phyloP scores from a whole-genome alignment of 352 stramenopile genomes.

The Pythium aristosporum region DNA sequence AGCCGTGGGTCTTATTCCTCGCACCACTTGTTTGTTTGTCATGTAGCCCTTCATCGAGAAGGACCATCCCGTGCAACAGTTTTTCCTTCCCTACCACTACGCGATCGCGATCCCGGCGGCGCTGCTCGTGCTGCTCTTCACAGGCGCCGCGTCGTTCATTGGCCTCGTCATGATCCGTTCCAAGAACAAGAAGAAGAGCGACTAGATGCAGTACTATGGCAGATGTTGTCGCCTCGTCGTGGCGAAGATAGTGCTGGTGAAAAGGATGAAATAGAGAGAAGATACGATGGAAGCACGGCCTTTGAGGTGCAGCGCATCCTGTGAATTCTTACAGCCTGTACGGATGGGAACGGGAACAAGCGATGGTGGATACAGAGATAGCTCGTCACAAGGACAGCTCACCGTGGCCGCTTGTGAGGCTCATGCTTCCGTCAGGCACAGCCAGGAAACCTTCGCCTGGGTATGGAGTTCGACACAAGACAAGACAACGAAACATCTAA shows the following conservation, averaged over 20 bases:
- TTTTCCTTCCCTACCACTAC: constrained; percentile 89
- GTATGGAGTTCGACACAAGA: not conserved
- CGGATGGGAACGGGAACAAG: too few species aligned
- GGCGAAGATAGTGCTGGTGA: not conserved
- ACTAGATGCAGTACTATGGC: constrained; percentile 2
- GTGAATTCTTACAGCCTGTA: too few species aligned
- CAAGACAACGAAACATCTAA: not conserved
- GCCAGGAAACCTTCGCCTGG: too few species aligned
- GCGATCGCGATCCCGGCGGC: constrained; percentile 86
- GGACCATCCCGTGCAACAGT: constrained; percentile 71
- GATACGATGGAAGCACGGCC: not conserved
- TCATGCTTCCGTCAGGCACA: too few species aligned
- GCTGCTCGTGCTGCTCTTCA: constrained; percentile 86
- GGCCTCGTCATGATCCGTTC: constrained; percentile 89
- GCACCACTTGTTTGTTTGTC: not conserved
- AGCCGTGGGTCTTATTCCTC: not conserved
- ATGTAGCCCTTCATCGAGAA: constrained; percentile 86
- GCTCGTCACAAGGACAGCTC: too few species aligned
- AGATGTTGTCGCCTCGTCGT: not conserved
- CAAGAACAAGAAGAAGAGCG: constrained; percentile 73
- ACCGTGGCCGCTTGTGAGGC: too few species aligned
- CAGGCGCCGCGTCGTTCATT: constrained; percentile 81
- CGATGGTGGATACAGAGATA: too few species aligned
- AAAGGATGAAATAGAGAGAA: not conserved
- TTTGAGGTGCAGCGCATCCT: too few species aligned